Percentiles rank a stretch among this genome's conserved stretches.
Conservation (phyloP, 2,329 filamentous ascomycete species). For the Cladorrhinum sp. region DNA sequence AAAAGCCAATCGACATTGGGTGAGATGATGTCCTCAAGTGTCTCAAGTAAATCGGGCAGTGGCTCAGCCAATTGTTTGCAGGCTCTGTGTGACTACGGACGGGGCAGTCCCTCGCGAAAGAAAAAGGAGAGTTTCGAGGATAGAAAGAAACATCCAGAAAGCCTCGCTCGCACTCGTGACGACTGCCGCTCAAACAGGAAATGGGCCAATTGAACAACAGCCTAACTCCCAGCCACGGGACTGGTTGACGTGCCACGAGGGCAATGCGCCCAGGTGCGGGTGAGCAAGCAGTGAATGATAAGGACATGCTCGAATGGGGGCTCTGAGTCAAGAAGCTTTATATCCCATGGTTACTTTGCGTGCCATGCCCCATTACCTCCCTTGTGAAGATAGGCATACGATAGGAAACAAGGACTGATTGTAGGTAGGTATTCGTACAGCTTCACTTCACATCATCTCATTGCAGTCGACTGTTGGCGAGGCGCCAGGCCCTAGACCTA, state of each 20-base stretch:
- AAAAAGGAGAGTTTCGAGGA: neutral
- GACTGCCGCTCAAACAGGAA: constrained; percentile 5
- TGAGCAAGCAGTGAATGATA: constrained; percentile 3
- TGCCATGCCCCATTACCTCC: constrained; percentile 8
- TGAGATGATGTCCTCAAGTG: neutral
- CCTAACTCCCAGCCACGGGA: constrained; percentile 4
- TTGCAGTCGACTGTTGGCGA: neutral
- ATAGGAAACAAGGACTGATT: neutral
- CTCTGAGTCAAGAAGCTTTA: constrained; percentile 18
- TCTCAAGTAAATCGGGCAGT: neutral
- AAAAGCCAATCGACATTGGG: neutral
- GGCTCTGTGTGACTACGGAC: neutral
- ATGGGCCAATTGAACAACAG: constrained; percentile 10
- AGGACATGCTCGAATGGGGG: constrained; percentile 16
- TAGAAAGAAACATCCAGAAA: neutral
- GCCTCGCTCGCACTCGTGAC: constrained; percentile 16
- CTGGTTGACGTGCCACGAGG: constrained; percentile 13
- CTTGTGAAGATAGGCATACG: no score
- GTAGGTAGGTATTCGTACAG: neutral
- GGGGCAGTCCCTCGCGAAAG: neutral
- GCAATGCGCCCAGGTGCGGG: neutral
- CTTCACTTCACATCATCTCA: neutral
- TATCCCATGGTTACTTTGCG: constrained; percentile 9
- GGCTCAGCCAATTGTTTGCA: neutral
- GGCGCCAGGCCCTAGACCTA: neutral